phyloP scores from a whole-genome alignment of 2,329 filamentous ascomycete genomes.

The Colletotrichum sp. region DNA sequence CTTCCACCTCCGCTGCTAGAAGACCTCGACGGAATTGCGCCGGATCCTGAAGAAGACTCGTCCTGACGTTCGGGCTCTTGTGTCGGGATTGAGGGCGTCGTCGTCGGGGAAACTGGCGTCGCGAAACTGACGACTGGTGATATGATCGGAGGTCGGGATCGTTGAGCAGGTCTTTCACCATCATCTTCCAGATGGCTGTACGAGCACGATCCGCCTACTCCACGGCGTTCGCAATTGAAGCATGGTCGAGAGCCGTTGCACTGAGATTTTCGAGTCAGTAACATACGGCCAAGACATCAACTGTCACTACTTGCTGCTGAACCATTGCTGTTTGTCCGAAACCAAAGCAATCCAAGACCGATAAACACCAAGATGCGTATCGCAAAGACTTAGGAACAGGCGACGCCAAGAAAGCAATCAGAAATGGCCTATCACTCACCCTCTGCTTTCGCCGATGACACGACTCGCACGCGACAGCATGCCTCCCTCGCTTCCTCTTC shows the following conservation, averaged over 20 bases:
- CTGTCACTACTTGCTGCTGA: too few relatives aligned
- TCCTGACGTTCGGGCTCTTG: not conserved
- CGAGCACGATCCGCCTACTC: not conserved
- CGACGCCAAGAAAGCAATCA: not conserved
- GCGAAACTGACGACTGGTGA: not conserved
- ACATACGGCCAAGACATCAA: not conserved
- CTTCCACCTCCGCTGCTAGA: not conserved
- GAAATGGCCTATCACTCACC: not conserved
- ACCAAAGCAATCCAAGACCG: not conserved
- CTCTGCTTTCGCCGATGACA: constrained; percentile 20
- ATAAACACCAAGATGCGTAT: not conserved
- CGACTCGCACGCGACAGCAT: constrained; percentile 19
- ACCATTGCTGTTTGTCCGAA: not conserved
- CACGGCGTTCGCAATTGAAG: constrained; percentile 15
- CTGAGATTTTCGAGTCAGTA: not conserved
- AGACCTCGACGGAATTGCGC: not conserved
- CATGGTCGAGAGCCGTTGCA: constrained; percentile 17
- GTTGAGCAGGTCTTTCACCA: not conserved
- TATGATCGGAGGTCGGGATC: not conserved
- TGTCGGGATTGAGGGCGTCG: not conserved
- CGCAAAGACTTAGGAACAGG: not conserved
- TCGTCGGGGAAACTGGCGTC: not conserved
- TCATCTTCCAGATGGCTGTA: constrained; percentile 5
- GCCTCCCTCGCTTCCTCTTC: constrained; percentile 15
- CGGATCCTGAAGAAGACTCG: not conserved